phyloP scores from a whole-genome alignment of 495 filamentous ascomycete genomes.

The Aspergillus haitiensis region DNA sequence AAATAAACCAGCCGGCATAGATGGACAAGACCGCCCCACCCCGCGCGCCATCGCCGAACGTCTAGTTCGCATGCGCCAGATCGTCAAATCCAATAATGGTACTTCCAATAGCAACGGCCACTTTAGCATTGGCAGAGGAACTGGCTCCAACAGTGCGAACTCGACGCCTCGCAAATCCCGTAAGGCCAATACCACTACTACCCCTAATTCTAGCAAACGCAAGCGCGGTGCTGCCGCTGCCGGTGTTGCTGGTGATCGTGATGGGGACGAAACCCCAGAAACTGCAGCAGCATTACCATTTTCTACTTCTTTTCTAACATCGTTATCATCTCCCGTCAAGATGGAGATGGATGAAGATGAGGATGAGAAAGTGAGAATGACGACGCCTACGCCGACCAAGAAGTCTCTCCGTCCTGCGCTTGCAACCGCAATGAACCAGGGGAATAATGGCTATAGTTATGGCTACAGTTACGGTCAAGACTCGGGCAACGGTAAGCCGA shows the following conservation, averaged over 20 bases:
- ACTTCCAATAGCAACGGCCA: slow-evolving; percentile 7
- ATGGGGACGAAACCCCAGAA: background rate
- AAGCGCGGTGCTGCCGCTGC: slow-evolving; percentile 8
- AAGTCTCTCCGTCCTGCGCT: slow-evolving; percentile 1
- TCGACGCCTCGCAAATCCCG: slow-evolving; percentile 22
- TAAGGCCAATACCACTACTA: background rate
- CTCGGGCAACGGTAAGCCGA: too few relatives aligned
- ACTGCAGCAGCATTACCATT: background rate
- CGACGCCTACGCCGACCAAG: slow-evolving; percentile 5
- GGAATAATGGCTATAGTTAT: background rate
- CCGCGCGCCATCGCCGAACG: slow-evolving; percentile 52
- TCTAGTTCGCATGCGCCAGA: slow-evolving; percentile 42
- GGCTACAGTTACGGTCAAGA: too few relatives aligned
- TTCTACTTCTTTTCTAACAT: too few relatives aligned
- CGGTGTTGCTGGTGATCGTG: background rate
- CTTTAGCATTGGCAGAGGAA: slow-evolving; percentile 25
- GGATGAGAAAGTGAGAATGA: background rate
- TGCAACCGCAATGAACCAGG: slow-evolving; percentile 6
- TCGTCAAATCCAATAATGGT: slow-evolving; percentile 18
- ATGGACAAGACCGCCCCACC: slow-evolving; percentile 36
- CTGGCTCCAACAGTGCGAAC: background rate
- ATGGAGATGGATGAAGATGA: background rate
- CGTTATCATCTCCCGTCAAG: slow-evolving; percentile 2
- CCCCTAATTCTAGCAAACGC: slow-evolving; percentile 13
- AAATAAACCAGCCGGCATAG: slow-evolving; percentile 22